phyloP scores from a whole-genome alignment of 129 eudicot genomes.

The carrot (Daucus carota) region DH1_v3.0 NC_030383.2:59590501-59591000 shows the following conservation, averaged over 20 bases:
- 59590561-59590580: slow-evolving; percentile 12
- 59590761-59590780: slow-evolving; percentile 21
- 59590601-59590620: slow-evolving; percentile 2
- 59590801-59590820: slow-evolving; percentile 7
- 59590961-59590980: slow-evolving; percentile 7
- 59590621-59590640: slow-evolving; percentile 22
- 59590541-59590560: slow-evolving; percentile 16
- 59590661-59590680: slow-evolving; percentile 9
- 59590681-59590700: slow-evolving; percentile 17
- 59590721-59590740: neutral
- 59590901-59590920: slow-evolving; percentile 11
- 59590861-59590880: slow-evolving; percentile 12
- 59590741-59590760: slow-evolving; percentile 7
- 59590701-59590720: neutral
- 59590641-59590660: slow-evolving; percentile 3
- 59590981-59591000: slow-evolving; percentile 10
- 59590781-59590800: slow-evolving; percentile 13
- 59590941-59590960: slow-evolving; percentile 12
- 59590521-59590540: slow-evolving; percentile 15
- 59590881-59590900: slow-evolving; percentile 6
- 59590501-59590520: slow-evolving; percentile 13
- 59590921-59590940: slow-evolving; percentile 12
- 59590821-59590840: slow-evolving; percentile 11
- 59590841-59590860: slow-evolving; percentile 8
- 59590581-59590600: slow-evolving; percentile 1